Evolutionary conservation across 129 eudicot species (phyloP).

Genomic region (Helichrysum umbraculigerum): DNA sequence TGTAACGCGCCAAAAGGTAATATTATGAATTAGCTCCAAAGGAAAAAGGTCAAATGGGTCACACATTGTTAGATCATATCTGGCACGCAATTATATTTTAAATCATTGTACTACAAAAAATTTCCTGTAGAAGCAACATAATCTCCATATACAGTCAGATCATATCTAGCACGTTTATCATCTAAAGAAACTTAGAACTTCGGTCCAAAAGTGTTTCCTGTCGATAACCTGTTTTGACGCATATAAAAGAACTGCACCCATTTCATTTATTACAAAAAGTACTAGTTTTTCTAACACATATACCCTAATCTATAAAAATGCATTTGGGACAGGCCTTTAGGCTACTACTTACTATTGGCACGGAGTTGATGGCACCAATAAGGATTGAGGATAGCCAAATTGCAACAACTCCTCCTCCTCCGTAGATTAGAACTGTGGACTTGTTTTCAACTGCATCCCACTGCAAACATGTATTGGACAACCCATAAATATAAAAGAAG

Average conservation of each 20-base stretch:
- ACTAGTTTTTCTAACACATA: neutral
- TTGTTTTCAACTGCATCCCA: slow-evolving; percentile 99
- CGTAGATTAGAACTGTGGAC: slow-evolving; percentile 80
- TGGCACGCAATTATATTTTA: neutral
- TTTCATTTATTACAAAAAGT: neutral
- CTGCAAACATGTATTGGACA: slow-evolving; percentile 26
- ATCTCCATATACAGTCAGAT: neutral
- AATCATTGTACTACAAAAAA: neutral
- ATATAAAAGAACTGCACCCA: neutral
- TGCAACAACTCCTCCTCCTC: slow-evolving; percentile 92
- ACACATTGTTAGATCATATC: neutral
- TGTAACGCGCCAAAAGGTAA: neutral
- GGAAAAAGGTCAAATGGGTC: neutral
- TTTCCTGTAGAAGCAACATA: neutral
- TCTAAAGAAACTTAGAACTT: neutral
- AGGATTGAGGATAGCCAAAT: slow-evolving; percentile 84
- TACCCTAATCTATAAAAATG: neutral
- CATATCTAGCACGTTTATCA: neutral
- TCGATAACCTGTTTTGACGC: neutral
- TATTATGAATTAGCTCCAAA: neutral
- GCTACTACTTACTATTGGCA: slow-evolving; percentile 71
- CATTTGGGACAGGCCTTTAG: neutral
- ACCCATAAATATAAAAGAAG: neutral
- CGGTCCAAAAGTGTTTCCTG: neutral
- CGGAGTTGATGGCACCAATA: slow-evolving; percentile 92